A percentile compares a stretch with the other conserved stretches of the same genome.
phyloP scores from a whole-genome alignment of 2,329 filamentous ascomycete genomes.

The Claviceps paspali region DNA sequence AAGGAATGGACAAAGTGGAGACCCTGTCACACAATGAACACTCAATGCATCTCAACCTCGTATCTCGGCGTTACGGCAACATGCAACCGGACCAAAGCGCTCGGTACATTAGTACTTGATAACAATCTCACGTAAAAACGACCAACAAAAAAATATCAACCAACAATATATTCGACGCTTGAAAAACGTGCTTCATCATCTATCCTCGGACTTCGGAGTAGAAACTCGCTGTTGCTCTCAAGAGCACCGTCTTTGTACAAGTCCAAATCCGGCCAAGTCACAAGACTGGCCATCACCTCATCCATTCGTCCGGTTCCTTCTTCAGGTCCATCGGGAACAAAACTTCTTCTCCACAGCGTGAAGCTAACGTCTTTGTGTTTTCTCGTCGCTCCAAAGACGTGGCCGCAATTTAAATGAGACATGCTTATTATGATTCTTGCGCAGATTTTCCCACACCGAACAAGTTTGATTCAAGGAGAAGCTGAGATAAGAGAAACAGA shows the following conservation, averaged over 20 bases:
- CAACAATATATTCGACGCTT: not conserved
- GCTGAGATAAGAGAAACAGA: conserved; percentile 8
- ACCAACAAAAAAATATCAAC: not conserved
- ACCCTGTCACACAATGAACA: not conserved
- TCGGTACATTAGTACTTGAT: no score
- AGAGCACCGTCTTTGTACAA: not conserved
- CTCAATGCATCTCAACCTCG: no score
- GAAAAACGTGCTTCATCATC: conserved; percentile 1
- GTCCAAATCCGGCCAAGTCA: not conserved
- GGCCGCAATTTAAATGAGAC: conserved; percentile 20
- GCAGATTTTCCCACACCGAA: conserved; percentile 20
- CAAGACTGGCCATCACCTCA: not conserved
- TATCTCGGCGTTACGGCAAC: no score
- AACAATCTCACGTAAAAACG: no score
- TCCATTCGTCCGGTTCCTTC: not conserved
- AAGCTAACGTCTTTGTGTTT: not conserved
- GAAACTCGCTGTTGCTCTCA: conserved; percentile 3
- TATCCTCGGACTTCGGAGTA: not conserved
- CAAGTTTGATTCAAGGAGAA: conserved; percentile 3
- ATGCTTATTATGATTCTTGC: conserved; percentile 21
- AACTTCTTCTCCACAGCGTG: not conserved
- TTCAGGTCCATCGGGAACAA: not conserved
- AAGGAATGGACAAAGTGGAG: not conserved
- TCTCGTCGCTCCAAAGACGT: conserved; percentile 3
- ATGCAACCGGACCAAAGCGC: no score